A percentile compares a stretch with the other conserved stretches of the same genome.
Evolutionary conservation across 345 rosid species (phyloP).

Genomic region (Ceriops tagal): DNA sequence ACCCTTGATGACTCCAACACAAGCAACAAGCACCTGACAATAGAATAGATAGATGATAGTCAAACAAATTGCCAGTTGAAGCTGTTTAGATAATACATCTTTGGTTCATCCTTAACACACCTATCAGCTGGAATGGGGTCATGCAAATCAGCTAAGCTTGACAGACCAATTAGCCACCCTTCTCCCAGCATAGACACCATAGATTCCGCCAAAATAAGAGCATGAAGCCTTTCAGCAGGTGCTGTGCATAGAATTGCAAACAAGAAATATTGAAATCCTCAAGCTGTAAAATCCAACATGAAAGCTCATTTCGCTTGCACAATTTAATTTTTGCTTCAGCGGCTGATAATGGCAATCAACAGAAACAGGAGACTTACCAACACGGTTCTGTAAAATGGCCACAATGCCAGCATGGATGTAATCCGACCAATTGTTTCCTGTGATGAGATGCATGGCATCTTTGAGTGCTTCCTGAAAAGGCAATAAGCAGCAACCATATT

Average conservation of each 20-base stretch:
- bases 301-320: too few relatives aligned
- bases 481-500: constrained; percentile 5
- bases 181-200: constrained; percentile 62
- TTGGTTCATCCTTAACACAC: constrained; percentile 28
- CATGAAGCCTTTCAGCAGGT: constrained; percentile 74
- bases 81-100: background rate
- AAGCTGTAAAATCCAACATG: background rate
- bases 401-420: constrained; percentile 63
- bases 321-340: too few relatives aligned
- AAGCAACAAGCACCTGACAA: constrained; percentile 75
- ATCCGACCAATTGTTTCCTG: constrained; percentile 53
- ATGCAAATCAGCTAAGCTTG: constrained; percentile 46
- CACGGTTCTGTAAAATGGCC: constrained; percentile 78
- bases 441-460: constrained; percentile 48
- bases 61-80: background rate
- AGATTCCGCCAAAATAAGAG: constrained; percentile 76
- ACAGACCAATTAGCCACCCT: constrained; percentile 61
- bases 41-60: constrained; percentile 3
- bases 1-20: constrained; percentile 84
- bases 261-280: background rate
- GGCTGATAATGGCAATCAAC: too few relatives aligned
- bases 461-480: constrained; percentile 51
- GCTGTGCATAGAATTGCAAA: constrained; percentile 41
- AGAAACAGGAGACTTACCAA: constrained; percentile 47
- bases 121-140: constrained; percentile 59